Conservation (phyloP, 129 eudicot species). For the Helianthus tuberosus region DNA sequence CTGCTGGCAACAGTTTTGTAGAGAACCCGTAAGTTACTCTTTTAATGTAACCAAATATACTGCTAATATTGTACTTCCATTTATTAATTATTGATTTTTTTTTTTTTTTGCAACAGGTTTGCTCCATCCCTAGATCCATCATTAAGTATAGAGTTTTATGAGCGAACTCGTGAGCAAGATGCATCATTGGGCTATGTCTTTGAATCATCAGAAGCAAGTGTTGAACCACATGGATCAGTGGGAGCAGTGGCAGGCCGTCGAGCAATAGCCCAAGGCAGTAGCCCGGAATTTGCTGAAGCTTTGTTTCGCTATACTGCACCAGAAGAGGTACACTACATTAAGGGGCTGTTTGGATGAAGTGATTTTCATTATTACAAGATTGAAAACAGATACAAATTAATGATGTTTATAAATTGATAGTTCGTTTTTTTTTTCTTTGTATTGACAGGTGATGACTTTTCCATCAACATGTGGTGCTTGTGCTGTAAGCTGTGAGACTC, state of each 20-base stretch:
- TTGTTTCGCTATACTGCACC: slow-evolving; percentile 75
- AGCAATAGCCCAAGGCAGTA: slow-evolving; percentile 72
- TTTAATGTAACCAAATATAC: background rate
- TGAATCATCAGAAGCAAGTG: slow-evolving; percentile 24
- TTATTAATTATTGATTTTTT: background rate
- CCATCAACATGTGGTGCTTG: slow-evolving; percentile 81
- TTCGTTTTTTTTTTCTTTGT: background rate
- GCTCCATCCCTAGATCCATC: slow-evolving; percentile 79
- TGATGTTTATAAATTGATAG: too few relatives aligned
- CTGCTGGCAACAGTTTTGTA: slow-evolving; percentile 77
- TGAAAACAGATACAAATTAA: too few relatives aligned
- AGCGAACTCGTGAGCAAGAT: slow-evolving; percentile 65
- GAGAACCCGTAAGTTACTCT: slow-evolving; percentile 66
- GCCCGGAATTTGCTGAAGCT: slow-evolving; percentile 63
- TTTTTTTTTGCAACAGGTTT: slow-evolving; percentile 34
- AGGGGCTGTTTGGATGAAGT: background rate
- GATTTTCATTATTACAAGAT: too few relatives aligned
- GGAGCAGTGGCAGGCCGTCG: slow-evolving; percentile 73
- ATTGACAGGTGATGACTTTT: slow-evolving; percentile 70
- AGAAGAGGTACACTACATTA: slow-evolving; percentile 48
- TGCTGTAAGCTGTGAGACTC: slow-evolving; percentile 62
- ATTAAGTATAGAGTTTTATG: slow-evolving; percentile 55
- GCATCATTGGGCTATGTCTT: slow-evolving; percentile 55
- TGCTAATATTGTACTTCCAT: background rate
- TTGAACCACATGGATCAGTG: slow-evolving; percentile 75